A percentile compares a stretch with the other conserved stretches of the same genome.
phyloP scores from a whole-genome alignment of 352 stramenopile species.

The Phytophthora citricola region DNA sequence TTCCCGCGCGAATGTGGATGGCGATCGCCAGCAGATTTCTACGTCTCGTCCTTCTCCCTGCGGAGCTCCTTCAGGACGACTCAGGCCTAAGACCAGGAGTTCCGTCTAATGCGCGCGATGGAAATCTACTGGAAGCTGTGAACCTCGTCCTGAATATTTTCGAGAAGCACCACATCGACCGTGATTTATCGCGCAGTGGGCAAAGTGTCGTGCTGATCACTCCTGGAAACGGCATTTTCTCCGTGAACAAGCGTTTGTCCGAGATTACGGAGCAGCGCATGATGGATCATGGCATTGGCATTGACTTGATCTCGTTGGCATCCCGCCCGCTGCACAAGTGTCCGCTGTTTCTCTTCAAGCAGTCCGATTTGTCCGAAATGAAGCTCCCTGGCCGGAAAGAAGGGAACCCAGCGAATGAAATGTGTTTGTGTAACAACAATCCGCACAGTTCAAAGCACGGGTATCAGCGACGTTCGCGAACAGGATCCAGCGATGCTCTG shows the following conservation, averaged over 20 bases:
- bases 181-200: conserved; percentile 95
- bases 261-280: conserved; percentile 99
- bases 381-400: conserved; percentile 57
- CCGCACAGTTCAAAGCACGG: conserved; percentile 31
- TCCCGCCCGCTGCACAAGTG: conserved; percentile 97
- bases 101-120: conserved; percentile 75
- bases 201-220: conserved; percentile 97
- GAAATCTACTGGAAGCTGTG: conserved; percentile 98
- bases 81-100: conserved; percentile 45
- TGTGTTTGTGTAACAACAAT: conserved; percentile 59
- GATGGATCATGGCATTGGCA: conserved; percentile 99
- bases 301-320: conserved; percentile 96
- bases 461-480: conserved; percentile 49
- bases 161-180: conserved; percentile 98
- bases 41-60: conserved; percentile 40
- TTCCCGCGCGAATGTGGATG: conserved; percentile 78
- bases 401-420: conserved; percentile 41
- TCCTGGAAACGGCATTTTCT: conserved; percentile 96
- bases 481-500: conserved; percentile 50
- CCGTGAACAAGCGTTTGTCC: conserved; percentile 95
- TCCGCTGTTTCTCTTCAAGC: conserved; percentile 97
- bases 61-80: conserved; percentile 22
- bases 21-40: conserved; percentile 54
- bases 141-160: conserved; percentile 99
- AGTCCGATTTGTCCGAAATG: conserved; percentile 72